Percentiles rank a stretch among this genome's conserved stretches.
Conservation (phyloP, 257 asterid genomes). For the Prunella vulgaris region DNA sequence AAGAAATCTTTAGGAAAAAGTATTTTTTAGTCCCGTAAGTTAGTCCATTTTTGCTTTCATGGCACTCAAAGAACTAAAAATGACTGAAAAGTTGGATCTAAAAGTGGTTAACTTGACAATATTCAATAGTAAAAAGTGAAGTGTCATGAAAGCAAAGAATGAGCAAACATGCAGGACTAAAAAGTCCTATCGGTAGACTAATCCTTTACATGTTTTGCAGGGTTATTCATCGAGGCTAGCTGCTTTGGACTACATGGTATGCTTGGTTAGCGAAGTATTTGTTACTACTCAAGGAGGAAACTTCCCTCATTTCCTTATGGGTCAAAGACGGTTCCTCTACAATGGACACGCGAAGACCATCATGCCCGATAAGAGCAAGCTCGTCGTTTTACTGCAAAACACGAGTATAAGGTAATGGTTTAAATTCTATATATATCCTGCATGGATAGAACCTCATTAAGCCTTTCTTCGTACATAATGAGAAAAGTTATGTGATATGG, state of each 20-base stretch:
- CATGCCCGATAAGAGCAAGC: conserved; percentile 76
- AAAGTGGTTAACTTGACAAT: too few species aligned
- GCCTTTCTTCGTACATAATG: neutral
- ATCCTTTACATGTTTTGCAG: conserved; percentile 27
- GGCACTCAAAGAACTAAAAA: neutral
- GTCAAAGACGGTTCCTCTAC: conserved; percentile 73
- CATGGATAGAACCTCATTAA: too few species aligned
- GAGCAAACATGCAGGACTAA: neutral
- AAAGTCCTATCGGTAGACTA: too few species aligned
- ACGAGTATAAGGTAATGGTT: conserved; percentile 57
- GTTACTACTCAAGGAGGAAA: conserved; percentile 96
- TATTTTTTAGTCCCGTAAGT: too few species aligned
- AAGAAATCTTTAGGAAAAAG: neutral
- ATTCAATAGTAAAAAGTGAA: too few species aligned
- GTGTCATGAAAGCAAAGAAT: too few species aligned
- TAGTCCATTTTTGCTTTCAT: too few species aligned
- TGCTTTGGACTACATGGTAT: conserved; percentile 78
- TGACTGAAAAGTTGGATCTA: too few species aligned
- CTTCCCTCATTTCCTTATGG: conserved; percentile 90
- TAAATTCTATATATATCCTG: neutral
- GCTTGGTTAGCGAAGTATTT: conserved; percentile 82
- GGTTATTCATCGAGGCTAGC: conserved; percentile 78
- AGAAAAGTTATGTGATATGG: neutral
- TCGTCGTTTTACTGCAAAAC: conserved; percentile 60
- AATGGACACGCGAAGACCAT: conserved; percentile 87